Base-by-base conservation (phyloP, 176 grass and related monocot genomes). In the Triticum urartu region DNA sequence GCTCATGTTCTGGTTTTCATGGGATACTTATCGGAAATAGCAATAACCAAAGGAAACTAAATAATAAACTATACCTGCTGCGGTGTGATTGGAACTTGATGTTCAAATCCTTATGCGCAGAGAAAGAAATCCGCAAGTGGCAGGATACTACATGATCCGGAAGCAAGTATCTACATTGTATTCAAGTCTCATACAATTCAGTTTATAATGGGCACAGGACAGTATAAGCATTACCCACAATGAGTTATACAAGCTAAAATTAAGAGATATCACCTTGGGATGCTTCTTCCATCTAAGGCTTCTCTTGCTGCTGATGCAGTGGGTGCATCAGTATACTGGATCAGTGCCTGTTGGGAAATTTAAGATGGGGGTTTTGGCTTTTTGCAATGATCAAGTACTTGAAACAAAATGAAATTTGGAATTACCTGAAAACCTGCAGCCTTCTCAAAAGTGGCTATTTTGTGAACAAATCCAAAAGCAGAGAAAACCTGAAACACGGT, bases 391-490 rank as follows among this genome's bases (percentile, higher is more conserved):
- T 38, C 25, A 64, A 24, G 17, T 58, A 91, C 35, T 67, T 84
- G 54, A 79, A 84, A 80, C 28, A 80, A 64, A n/a, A 79, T 59
- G 26, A 73, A 67, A 79, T 10, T 68, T 75, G 15, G 76, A 72
- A 22, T 63, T 50, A 98, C 97, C 90, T 98, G 97, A 89, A 98
- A 96, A 82, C 97, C 97, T 70, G 94, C 94, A 77, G 97, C 89
- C 86, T 98, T 98, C 81, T 98, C 97, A 82, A 98, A 98, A 58
- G 97, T 98, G 64, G 97, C 94, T 92, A 98, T 95, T 92, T 98
- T 98, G 72, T 98, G 97, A 71, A 98, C 97, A 92, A 88, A 94
- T 40, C 97, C 97, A 91, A 96, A 98, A 61, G 97, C 90, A 2
- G 97, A 98, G 76, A 98, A 98, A 79, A 98, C 97, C 97, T 98